Conservation (phyloP, 2,329 filamentous ascomycete genomes). For the Fusarium robinianum region DNA sequence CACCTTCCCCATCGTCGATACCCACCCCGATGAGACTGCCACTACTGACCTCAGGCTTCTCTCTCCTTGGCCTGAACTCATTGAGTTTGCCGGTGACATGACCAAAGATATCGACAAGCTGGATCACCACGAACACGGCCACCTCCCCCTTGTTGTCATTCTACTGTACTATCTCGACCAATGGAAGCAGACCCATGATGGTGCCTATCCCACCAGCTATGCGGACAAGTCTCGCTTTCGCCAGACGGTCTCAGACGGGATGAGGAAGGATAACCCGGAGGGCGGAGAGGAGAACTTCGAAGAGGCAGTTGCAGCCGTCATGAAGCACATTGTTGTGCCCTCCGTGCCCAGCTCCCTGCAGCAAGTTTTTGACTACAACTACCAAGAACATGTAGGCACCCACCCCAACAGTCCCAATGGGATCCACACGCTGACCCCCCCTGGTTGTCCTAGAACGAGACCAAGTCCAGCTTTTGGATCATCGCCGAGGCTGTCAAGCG, state of each 20-base stretch:
- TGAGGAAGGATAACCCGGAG: slow-evolving; percentile 74
- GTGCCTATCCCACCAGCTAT: slow-evolving; percentile 72
- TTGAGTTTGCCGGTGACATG: slow-evolving; percentile 67
- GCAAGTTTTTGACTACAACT: slow-evolving; percentile 75
- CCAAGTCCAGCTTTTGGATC: slow-evolving; percentile 76
- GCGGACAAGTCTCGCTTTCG: slow-evolving; percentile 86
- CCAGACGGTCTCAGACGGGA: slow-evolving; percentile 66
- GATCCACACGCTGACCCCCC: slow-evolving; percentile 7
- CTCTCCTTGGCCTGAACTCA: slow-evolving; percentile 82
- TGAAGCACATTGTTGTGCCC: slow-evolving; percentile 79
- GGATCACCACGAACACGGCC: slow-evolving; percentile 82
- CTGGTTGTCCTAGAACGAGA: slow-evolving; percentile 46
- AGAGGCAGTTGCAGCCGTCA: slow-evolving; percentile 83
- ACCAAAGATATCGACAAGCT: slow-evolving; percentile 71
- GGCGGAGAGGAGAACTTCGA: slow-evolving; percentile 97
- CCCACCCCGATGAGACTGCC: slow-evolving; percentile 85
- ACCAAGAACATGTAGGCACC: slow-evolving; percentile 53
- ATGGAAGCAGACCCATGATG: slow-evolving; percentile 76
- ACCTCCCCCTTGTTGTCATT: slow-evolving; percentile 84
- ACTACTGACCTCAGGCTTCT: slow-evolving; percentile 84
- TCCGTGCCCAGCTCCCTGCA: slow-evolving; percentile 70
- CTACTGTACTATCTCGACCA: slow-evolving; percentile 79
- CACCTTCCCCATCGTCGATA: slow-evolving; percentile 92
- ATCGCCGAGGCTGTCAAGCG: slow-evolving; percentile 78
- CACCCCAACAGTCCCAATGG: background rate